These are phyloP conservation scores for Colletotrichum spinosum DNA, from an alignment of 2,329 filamentous ascomycete genomes.

Conservation along the genomic window DNA sequence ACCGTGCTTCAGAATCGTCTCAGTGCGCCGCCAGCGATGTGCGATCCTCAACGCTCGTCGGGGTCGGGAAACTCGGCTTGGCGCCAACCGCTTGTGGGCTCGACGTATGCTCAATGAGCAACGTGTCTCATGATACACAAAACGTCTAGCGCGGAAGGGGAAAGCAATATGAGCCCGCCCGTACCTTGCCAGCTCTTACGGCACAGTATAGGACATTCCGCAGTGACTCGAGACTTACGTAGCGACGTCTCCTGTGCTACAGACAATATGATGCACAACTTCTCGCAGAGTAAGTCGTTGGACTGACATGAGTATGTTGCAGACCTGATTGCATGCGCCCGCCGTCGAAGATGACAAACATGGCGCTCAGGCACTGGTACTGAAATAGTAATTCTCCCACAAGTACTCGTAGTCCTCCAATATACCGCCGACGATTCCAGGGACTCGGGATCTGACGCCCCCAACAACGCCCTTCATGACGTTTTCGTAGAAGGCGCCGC, in stretches of 20 bases:
- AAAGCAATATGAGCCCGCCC: slow-evolving; percentile 10
- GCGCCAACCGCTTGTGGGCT: not conserved
- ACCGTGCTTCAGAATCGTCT: no score
- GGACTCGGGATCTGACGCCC: slow-evolving; percentile 79
- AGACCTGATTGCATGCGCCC: no score
- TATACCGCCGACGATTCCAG: slow-evolving; percentile 85
- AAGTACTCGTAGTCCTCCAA: slow-evolving; percentile 97
- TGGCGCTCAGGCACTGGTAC: slow-evolving; percentile 58
- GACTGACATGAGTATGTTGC: no score
- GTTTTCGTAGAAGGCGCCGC: slow-evolving; percentile 96
- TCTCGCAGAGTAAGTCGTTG: no score
- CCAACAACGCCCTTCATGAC: slow-evolving; percentile 81
- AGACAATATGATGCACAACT: no score
- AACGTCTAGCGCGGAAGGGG: slow-evolving; percentile 1
- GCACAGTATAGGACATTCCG: no score
- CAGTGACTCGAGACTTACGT: no score
- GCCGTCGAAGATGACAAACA: no score
- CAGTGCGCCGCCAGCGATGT: not conserved
- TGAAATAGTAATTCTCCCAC: slow-evolving; percentile 98
- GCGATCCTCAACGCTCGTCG: slow-evolving; percentile 2
- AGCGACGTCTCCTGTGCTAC: no score
- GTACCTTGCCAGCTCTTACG: not conserved
- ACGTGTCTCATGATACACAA: slow-evolving; percentile 11
- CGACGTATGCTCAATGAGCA: slow-evolving; percentile 8
- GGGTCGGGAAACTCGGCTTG: not conserved